phyloP scores from a whole-genome alignment of 768 basidiomycete genomes.

The Pilatotrama ljubarskyi region DNA sequence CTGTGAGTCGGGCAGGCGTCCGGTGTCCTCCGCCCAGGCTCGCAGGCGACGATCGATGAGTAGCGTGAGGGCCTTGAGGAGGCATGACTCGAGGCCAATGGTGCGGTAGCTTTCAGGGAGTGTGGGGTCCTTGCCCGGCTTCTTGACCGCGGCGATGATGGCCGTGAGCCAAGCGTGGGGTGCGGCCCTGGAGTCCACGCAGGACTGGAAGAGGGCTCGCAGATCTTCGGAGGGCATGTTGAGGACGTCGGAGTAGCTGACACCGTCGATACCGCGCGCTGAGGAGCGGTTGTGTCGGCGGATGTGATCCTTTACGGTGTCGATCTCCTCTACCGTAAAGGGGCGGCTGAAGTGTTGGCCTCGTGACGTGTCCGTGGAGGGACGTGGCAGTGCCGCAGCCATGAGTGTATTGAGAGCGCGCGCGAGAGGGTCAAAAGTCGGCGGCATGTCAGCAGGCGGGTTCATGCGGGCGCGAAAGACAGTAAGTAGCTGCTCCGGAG shows the following conservation, averaged over 20 bases:
- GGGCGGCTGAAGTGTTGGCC: neutral
- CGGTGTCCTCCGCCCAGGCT: too few relatives aligned
- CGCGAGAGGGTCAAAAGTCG: neutral
- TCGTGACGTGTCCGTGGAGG: neutral
- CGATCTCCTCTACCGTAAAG: neutral
- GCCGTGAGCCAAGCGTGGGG: constrained; percentile 2
- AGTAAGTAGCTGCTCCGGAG: neutral
- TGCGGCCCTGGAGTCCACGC: neutral
- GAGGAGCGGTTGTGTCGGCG: neutral
- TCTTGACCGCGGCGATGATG: constrained; percentile 2
- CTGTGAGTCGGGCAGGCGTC: too few relatives aligned
- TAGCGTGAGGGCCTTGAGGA: too few relatives aligned
- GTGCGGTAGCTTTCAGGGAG: too few relatives aligned
- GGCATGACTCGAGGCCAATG: too few relatives aligned
- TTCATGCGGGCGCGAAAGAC: neutral
- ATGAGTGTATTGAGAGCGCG: neutral
- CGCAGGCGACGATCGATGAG: too few relatives aligned
- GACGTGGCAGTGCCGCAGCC: neutral
- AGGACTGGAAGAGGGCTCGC: neutral
- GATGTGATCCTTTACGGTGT: neutral
- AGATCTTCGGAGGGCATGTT: neutral
- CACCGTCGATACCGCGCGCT: neutral
- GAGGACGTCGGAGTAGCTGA: neutral
- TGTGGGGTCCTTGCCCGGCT: neutral
- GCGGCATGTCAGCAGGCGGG: neutral